Evolutionary conservation across 306 rosid species (phyloP), one percentile per base, ranked within the genome.

Genomic region (Parietaria judaica): DNA sequence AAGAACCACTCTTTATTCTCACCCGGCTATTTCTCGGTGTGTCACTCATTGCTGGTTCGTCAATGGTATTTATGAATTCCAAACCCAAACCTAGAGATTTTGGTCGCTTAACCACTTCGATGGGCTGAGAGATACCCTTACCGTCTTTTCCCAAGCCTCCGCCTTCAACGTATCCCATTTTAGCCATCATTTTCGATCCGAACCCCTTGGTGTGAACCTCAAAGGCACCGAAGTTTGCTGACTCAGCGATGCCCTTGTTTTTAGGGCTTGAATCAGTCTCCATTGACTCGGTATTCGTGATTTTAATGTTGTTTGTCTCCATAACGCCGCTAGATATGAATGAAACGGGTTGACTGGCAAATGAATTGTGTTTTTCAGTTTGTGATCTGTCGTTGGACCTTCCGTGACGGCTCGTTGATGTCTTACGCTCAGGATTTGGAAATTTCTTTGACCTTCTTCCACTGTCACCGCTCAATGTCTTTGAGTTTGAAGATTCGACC

Each of bases 131-230:
- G 54, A 82, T 71, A 39, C 98, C 98, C 74, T 88, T 95, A 74
- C 95, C 81, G 58, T 84, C 80, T 81, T 78, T 86, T 68, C 98
- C 98, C 72, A 91, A 74, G 31, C 98, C 98, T 58, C 66, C 82
- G 45, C 96, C 98, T 66, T 77, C 98, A 5, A 60, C 70, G 50
- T 60, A 91, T 72, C 98, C 98, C 98, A 91, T 91, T 79, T 83
- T 91, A 54, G 98, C 92, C 98, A 91, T 64, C 95, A 91, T 85
- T 79, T 81, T 91, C 2, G 96, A 91, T 44, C 98, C 98, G 72
- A 91, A 88, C 51, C 98, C 96, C 77, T 83, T 91, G 3, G 96
- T 91, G 79, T 91, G 95, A 14, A 72, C 77, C 86, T 91, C 98
- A 75, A 91, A 91, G 5, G 89, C 76, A 57, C 76, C 79, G 49